Evolutionary conservation across 148 eudicot species (phyloP).

Genomic region (Silene uniflora): DNA sequence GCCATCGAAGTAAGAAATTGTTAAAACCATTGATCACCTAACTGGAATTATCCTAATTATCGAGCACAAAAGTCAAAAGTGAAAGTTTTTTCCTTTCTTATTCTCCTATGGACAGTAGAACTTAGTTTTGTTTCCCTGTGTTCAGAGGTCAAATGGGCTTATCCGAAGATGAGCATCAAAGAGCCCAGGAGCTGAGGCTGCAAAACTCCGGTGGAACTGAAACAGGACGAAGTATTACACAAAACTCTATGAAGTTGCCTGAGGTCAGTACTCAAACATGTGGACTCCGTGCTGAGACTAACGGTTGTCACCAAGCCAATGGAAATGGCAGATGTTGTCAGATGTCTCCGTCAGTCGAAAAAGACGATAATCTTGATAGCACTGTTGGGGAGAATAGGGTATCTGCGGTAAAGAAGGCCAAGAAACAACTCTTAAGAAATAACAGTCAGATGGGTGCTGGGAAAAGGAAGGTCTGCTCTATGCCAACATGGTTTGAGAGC

Average conservation of each 20-base stretch:
- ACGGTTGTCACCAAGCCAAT: conserved; percentile 50
- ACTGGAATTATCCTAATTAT: too few species aligned
- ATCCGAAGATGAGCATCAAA: conserved; percentile 83
- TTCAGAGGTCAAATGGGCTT: conserved; percentile 97
- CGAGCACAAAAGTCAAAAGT: not conserved
- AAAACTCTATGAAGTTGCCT: conserved; percentile 16
- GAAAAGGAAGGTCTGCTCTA: conserved; percentile 54
- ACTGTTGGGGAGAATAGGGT: conserved; percentile 23
- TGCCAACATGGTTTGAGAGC: conserved; percentile 83
- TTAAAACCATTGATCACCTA: not conserved
- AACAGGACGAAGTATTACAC: conserved; percentile 26
- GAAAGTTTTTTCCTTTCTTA: not conserved
- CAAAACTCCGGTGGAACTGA: conserved; percentile 34
- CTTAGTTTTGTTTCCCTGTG: not conserved
- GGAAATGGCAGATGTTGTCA: conserved; percentile 60
- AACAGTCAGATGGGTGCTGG: conserved; percentile 41
- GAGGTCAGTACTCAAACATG: conserved; percentile 22
- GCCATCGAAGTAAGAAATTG: not conserved
- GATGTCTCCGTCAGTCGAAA: conserved; percentile 25
- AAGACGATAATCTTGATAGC: conserved; percentile 22
- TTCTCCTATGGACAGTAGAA: not conserved
- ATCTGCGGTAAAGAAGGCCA: conserved; percentile 42
- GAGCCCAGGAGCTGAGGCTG: conserved; percentile 61
- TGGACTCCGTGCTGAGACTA: conserved; percentile 35
- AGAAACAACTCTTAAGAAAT: conserved; percentile 36